Conservation (phyloP, 225 moss, liverwort and hornwort species). For the Physcomitrium patens region DNA sequence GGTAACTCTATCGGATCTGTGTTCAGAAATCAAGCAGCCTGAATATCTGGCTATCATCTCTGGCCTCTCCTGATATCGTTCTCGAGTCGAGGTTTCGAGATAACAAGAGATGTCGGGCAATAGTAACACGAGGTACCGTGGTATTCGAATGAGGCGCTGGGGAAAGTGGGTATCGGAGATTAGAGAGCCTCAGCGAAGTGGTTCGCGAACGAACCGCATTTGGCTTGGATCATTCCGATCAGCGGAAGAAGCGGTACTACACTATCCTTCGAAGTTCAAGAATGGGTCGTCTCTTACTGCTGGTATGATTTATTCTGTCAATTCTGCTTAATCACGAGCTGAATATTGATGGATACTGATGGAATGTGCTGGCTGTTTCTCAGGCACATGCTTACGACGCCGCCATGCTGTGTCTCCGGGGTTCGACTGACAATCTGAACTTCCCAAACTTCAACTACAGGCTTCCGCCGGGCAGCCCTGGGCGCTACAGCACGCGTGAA, state of each 20-base stretch:
- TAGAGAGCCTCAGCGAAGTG: constrained; percentile 29
- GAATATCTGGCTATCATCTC: no score
- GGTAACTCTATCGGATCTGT: no score
- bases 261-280: no score
- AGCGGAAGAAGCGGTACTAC: constrained; percentile 56
- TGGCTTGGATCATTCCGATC: constrained; percentile 59
- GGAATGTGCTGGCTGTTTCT: background rate
- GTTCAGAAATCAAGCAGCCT: no score
- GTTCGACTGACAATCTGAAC: constrained; percentile 25
- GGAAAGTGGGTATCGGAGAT: constrained; percentile 62
- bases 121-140: constrained; percentile 24
- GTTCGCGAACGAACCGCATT: constrained; percentile 32
- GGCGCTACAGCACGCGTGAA: constrained; percentile 37
- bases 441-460: constrained; percentile 39
- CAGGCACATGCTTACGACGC: constrained; percentile 61
- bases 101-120: constrained; percentile 34
- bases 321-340: no score
- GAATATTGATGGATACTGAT: no score
- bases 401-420: constrained; percentile 43
- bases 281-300: background rate
- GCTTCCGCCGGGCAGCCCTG: constrained; percentile 19
- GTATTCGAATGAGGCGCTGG: constrained; percentile 43
- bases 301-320: no score
- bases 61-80: background rate
- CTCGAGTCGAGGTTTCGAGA: background rate